Percentiles rank a stretch among this genome's conserved stretches.
Evolutionary conservation across 768 basidiomycete genomes (phyloP).

Genomic region (Pleurotus sapidus): DNA sequence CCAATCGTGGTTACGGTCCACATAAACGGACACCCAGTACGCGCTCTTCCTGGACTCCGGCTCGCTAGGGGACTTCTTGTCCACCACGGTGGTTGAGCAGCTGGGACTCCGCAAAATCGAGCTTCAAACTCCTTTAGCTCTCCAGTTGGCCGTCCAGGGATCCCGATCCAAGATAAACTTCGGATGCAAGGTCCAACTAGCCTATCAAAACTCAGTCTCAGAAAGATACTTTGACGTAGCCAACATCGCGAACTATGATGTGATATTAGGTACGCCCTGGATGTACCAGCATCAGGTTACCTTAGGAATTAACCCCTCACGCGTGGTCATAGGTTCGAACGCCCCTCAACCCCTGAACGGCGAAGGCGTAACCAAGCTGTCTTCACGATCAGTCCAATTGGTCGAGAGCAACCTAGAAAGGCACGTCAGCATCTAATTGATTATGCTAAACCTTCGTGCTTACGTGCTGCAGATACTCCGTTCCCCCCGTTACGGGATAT

Average conservation of each 20-base stretch:
- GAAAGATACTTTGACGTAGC: conserved; percentile 30
- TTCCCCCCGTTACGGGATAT: conserved; percentile 22
- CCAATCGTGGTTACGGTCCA: conserved; percentile 25
- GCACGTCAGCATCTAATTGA: conserved; percentile 8
- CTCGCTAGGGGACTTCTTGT: conserved; percentile 36
- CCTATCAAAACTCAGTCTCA: conserved; percentile 29
- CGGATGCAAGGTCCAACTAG: conserved; percentile 17
- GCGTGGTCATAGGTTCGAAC: conserved; percentile 11
- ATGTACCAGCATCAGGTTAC: conserved; percentile 26
- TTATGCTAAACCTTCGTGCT: conserved; percentile 17
- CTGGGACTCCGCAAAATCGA: conserved; percentile 19
- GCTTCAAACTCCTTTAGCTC: conserved; percentile 27
- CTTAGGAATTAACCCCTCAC: conserved; percentile 23
- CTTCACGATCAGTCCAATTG: conserved; percentile 8
- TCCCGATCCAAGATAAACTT: conserved; percentile 32
- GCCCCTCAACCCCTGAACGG: conserved; percentile 13
- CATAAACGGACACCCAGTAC: conserved; percentile 26
- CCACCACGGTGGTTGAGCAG: conserved; percentile 30
- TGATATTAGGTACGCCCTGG: conserved; percentile 32
- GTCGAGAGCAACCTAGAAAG: conserved; percentile 5
- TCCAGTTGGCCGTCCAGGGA: conserved; percentile 36
- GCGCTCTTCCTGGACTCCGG: conserved; percentile 34
- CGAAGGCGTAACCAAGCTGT: conserved; percentile 6
- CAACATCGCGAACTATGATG: conserved; percentile 34
- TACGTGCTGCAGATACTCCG: conserved; percentile 15